Conservation (phyloP, 1,284 basidiomycete species). For the Sanguinoderma infundibulare region DNA sequence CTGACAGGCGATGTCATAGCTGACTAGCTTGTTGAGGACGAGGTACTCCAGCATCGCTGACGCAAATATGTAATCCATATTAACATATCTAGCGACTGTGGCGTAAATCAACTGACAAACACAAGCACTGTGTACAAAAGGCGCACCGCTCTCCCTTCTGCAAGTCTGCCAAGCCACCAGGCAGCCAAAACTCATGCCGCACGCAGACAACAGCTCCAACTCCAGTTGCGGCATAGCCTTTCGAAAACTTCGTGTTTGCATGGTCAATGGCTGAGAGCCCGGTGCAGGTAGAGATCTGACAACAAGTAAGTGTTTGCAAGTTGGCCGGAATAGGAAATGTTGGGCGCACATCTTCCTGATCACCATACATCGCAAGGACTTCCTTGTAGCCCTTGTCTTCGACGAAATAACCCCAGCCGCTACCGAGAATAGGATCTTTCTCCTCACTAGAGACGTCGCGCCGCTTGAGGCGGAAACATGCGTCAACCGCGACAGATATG, state of each 20-base stretch:
- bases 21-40: conserved; percentile 1
- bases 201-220: conserved; percentile 26
- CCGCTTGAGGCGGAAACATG: conserved; percentile 36
- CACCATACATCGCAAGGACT: conserved; percentile 13
- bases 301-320: no score
- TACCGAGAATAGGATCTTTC: conserved; percentile 30
- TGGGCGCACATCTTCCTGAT: conserved; percentile 27
- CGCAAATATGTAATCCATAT: conserved; percentile 31
- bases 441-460: conserved; percentile 21
- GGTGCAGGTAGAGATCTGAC: conserved; percentile 27
- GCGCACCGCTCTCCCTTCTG: conserved; percentile 24
- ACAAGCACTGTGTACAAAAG: not conserved
- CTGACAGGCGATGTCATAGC: conserved; percentile 32
- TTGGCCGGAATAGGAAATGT: no score
- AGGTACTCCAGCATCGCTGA: conserved; percentile 7
- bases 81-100: conserved; percentile 25
- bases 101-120: not conserved
- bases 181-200: conserved; percentile 26
- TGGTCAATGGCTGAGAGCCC: conserved; percentile 21
- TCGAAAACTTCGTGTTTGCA: conserved; percentile 20
- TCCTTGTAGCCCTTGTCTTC: conserved; percentile 25
- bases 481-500: conserved; percentile 32
- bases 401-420: conserved; percentile 35
- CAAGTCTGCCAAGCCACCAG: conserved; percentile 14
- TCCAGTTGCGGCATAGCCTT: conserved; percentile 28